Evolutionary conservation across 192 early-diverging fungal genomes (phyloP).

Genomic region (Allomyces macrogynus): DNA sequence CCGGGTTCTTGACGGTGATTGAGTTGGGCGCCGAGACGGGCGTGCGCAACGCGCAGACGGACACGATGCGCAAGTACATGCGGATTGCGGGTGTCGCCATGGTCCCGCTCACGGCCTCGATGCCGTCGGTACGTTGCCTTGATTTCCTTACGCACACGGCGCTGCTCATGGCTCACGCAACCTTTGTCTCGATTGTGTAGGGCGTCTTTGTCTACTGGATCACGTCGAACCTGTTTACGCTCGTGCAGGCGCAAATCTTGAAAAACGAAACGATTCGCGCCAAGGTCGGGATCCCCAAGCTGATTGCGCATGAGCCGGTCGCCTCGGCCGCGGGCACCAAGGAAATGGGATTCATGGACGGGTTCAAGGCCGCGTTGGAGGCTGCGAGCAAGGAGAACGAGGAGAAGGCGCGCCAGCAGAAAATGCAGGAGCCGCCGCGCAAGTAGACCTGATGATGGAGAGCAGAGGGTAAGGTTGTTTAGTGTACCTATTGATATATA

Average conservation of each 20-base stretch:
- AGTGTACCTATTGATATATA: no score
- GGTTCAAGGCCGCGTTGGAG: background rate
- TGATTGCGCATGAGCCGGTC: slow-evolving; percentile 2
- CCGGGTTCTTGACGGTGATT: slow-evolving; percentile 52
- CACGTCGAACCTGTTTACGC: slow-evolving; percentile 50
- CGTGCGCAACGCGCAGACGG: background rate
- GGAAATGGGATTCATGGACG: background rate
- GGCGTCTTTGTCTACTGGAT: slow-evolving; percentile 72
- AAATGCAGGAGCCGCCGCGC: no score
- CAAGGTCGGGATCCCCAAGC: slow-evolving; percentile 33
- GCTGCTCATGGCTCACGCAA: background rate
- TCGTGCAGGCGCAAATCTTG: slow-evolving; percentile 46
- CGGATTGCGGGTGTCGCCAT: slow-evolving; percentile 19
- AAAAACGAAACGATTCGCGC: slow-evolving; percentile 29
- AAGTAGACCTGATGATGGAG: no score
- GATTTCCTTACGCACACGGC: slow-evolving; percentile 6
- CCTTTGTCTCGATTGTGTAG: slow-evolving; percentile 13
- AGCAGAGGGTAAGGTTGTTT: no score
- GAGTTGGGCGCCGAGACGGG: background rate
- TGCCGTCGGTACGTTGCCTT: slow-evolving; percentile 16
- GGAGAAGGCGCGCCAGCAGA: background rate
- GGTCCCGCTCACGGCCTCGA: slow-evolving; percentile 14
- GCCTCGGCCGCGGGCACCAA: background rate
- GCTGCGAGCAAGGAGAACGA: background rate
- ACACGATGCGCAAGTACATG: slow-evolving; percentile 13